Conservation (phyloP, 768 basidiomycete species). For the Fistulinella prunicolor region DNA sequence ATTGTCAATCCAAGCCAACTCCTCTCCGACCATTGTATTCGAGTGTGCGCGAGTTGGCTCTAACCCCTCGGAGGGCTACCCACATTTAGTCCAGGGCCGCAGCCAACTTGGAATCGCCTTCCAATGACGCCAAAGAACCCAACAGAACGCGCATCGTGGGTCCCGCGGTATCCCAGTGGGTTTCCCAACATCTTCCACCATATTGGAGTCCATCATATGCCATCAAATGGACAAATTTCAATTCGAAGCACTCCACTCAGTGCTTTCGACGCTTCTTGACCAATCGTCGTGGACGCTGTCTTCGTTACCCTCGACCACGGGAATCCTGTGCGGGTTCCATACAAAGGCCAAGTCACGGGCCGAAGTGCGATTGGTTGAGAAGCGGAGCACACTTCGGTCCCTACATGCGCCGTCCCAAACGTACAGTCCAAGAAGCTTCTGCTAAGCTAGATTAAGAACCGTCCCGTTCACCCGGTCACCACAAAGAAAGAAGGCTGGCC, state of each 20-base stretch:
- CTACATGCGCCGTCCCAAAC: constrained; percentile 3
- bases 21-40: background rate
- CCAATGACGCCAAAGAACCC: constrained; percentile 13
- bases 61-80: constrained; percentile 19
- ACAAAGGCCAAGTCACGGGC: constrained; percentile 12
- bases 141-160: constrained; percentile 9
- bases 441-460: constrained; percentile 4
- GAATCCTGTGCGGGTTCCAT: constrained; percentile 31
- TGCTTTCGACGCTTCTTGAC: constrained; percentile 11
- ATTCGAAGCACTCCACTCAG: constrained; percentile 27
- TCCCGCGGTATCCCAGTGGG: constrained; percentile 19
- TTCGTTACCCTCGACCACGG: constrained; percentile 28
- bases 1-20: constrained; percentile 16
- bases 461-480: background rate
- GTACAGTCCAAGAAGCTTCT: background rate
- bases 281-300: constrained; percentile 16
- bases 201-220: no score
- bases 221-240: constrained; percentile 29
- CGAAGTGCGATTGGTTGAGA: constrained; percentile 12
- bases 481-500: background rate
- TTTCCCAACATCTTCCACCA: constrained; percentile 2
- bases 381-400: constrained; percentile 14
- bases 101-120: constrained; percentile 11
- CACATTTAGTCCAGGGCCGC: constrained; percentile 24
- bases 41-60: background rate